Evolutionary conservation across 2,329 filamentous ascomycete genomes (phyloP).

Genomic region (Clarireedia paspali): DNA sequence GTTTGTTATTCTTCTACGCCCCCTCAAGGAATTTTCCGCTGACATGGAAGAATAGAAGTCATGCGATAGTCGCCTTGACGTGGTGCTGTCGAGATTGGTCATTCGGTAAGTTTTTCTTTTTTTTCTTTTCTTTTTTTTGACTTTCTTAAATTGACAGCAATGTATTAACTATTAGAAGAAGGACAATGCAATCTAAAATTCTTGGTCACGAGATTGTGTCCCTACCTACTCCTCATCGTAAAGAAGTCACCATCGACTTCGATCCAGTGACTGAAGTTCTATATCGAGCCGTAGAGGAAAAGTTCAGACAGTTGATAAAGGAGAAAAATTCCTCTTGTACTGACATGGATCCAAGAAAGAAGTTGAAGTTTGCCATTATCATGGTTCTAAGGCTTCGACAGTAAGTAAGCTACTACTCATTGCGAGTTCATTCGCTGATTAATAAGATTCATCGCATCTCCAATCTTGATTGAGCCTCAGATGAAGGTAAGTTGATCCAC

Average conservation of each 20-base stretch:
- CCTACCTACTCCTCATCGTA: background rate
- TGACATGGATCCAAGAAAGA: background rate
- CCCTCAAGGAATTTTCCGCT: background rate
- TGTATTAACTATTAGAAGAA: background rate
- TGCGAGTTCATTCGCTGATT: background rate
- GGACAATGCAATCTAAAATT: background rate
- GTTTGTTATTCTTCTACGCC: background rate
- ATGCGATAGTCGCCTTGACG: background rate
- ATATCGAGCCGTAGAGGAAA: background rate
- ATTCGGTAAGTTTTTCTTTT: background rate
- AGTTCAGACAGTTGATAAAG: background rate
- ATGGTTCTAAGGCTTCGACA: background rate
- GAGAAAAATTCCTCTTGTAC: background rate
- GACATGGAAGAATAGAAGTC: background rate
- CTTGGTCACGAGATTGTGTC: background rate
- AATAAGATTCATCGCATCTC: background rate
- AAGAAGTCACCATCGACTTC: background rate
- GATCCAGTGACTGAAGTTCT: background rate
- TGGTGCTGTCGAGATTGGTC: background rate
- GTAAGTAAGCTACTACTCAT: background rate
- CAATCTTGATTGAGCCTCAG: background rate
- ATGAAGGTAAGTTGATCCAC: background rate
- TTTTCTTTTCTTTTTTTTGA: background rate
- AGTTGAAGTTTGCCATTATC: background rate
- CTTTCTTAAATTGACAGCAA: background rate